These are phyloP conservation scores for Eutrema heterophyllum DNA, from an alignment of 345 rosid genomes.

Conservation along the genomic window DNA sequence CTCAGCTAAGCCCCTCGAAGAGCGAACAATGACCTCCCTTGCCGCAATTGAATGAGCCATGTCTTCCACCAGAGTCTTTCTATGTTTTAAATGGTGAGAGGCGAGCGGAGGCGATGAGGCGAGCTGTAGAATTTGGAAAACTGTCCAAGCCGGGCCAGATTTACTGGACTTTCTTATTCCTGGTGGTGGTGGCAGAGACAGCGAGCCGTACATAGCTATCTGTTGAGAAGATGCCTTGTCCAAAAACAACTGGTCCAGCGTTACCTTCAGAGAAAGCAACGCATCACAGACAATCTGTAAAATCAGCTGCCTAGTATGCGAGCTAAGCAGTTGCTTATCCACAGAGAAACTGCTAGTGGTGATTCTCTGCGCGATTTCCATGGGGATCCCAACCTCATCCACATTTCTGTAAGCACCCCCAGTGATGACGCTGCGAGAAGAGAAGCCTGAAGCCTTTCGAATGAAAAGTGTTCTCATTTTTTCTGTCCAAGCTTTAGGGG, in stretches of 20 bases:
- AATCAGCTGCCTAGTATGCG: slow-evolving; percentile 76
- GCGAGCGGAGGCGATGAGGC: no score
- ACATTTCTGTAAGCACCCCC: no score
- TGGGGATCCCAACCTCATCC: no score
- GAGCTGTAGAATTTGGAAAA: slow-evolving; percentile 62
- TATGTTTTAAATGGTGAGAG: no score
- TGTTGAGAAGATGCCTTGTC: slow-evolving; percentile 57
- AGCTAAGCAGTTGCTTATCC: slow-evolving; percentile 91
- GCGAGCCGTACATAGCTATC: slow-evolving; percentile 63
- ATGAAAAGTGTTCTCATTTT: no score
- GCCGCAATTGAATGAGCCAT: slow-evolving; percentile 76
- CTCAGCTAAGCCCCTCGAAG: no score
- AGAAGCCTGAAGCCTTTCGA: no score
- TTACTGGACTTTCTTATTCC: slow-evolving; percentile 43
- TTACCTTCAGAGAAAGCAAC: slow-evolving; percentile 54
- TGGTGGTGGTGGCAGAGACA: slow-evolving; percentile 63
- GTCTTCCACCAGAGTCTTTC: slow-evolving; percentile 67
- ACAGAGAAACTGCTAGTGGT: no score
- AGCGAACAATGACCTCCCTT: slow-evolving; percentile 81
- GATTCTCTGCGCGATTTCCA: no score
- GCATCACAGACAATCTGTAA: slow-evolving; percentile 76
- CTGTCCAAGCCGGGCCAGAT: slow-evolving; percentile 61
- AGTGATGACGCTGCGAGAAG: no score
- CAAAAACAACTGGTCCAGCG: slow-evolving; percentile 50
- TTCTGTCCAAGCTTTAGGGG: no score